Evolutionary conservation across 176 grass and related monocot species (phyloP).

Genomic region (Lolium multiflorum): DNA sequence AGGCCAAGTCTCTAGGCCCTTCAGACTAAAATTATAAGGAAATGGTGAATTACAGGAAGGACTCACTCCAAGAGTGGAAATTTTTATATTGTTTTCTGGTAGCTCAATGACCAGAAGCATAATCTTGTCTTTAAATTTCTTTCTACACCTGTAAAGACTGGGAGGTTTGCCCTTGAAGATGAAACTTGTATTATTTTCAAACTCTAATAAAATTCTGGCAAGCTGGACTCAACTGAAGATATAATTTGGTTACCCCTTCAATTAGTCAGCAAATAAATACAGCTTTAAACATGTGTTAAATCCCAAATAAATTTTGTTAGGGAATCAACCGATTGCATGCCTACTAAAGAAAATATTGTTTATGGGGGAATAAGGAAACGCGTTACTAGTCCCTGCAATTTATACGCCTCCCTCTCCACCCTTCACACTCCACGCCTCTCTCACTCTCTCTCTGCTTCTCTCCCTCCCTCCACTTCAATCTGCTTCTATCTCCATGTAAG

Average conservation of each 20-base stretch:
- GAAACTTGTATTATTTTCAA: too few relatives aligned
- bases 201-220: neutral
- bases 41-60: too few relatives aligned
- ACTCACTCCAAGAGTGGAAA: too few relatives aligned
- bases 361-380: constrained; percentile 11
- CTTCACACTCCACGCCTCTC: constrained; percentile 23
- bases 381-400: constrained; percentile 25
- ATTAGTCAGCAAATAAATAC: neutral
- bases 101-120: too few relatives aligned
- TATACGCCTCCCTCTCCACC: constrained; percentile 32
- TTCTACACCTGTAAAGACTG: too few relatives aligned
- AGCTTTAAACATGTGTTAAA: neutral
- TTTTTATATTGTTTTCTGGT: too few relatives aligned
- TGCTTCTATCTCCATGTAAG: constrained; percentile 25
- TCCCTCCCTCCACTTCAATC: neutral
- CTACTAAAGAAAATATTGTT: neutral
- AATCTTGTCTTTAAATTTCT: too few relatives aligned
- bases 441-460: neutral
- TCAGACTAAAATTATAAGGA: too few relatives aligned
- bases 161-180: too few relatives aligned
- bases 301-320: neutral
- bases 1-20: too few relatives aligned
- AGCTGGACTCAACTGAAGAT: neutral
- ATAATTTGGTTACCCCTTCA: neutral
- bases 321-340: constrained; percentile 2